A percentile compares a stretch with the other conserved stretches of the same genome.
phyloP scores from a whole-genome alignment of 2,329 filamentous ascomycete genomes.

The Aspergillus pseudoterreus region DNA sequence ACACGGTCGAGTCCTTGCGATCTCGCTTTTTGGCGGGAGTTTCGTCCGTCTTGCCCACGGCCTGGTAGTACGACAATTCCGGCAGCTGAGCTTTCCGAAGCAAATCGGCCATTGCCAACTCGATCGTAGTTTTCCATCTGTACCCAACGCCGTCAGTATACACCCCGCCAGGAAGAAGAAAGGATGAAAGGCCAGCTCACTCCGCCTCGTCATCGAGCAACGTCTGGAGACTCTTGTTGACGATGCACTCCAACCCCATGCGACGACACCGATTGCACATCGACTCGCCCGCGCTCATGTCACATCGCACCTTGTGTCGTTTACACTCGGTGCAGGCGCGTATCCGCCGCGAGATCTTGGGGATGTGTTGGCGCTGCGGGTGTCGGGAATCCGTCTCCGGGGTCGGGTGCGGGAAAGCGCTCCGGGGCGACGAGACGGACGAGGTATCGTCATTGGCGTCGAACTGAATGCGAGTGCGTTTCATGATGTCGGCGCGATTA shows the following conservation, averaged over 20 bases:
- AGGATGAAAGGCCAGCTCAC: slow-evolving; percentile 22
- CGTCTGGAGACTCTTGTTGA: slow-evolving; percentile 52
- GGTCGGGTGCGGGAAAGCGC: slow-evolving; percentile 15
- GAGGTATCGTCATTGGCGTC: slow-evolving; percentile 35
- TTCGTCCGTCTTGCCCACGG: slow-evolving; percentile 26
- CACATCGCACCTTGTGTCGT: slow-evolving; percentile 54
- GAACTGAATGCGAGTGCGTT: slow-evolving; percentile 37
- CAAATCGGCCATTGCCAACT: slow-evolving; percentile 37
- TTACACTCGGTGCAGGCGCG: slow-evolving; percentile 52
- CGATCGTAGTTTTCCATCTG: slow-evolving; percentile 38
- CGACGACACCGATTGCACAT: slow-evolving; percentile 50
- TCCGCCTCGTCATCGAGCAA: slow-evolving; percentile 49
- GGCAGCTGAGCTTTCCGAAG: slow-evolving; percentile 35
- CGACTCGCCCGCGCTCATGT: slow-evolving; percentile 48
- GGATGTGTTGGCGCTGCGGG: slow-evolving; percentile 26
- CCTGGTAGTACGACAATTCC: slow-evolving; percentile 37
- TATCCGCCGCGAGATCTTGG: slow-evolving; percentile 44
- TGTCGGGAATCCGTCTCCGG: slow-evolving; percentile 27
- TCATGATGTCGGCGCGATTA: slow-evolving; percentile 24
- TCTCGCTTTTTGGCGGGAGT: slow-evolving; percentile 26
- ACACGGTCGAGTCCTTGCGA: slow-evolving; percentile 32
- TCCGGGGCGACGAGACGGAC: slow-evolving; percentile 30
- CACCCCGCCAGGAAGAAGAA: background rate
- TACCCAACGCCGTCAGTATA: slow-evolving; percentile 9
- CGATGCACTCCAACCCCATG: slow-evolving; percentile 48